phyloP scores from a whole-genome alignment of 768 basidiomycete genomes.

The Pholiota molesta region DNA sequence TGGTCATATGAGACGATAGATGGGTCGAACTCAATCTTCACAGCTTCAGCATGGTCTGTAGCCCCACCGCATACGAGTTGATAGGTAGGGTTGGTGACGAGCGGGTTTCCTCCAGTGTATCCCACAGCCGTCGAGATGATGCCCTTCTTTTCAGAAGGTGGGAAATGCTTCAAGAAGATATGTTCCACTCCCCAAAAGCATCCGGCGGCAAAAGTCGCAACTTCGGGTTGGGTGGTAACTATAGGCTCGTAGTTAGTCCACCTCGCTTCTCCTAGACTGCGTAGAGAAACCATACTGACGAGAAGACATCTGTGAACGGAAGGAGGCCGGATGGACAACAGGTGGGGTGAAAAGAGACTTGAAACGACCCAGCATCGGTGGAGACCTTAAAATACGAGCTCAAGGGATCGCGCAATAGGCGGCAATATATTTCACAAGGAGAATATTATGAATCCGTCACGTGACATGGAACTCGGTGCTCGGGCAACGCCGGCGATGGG shows the following conservation, averaged over 20 bases:
- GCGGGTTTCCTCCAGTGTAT: conserved; percentile 72
- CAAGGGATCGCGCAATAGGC: conserved; percentile 14
- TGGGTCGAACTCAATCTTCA: conserved; percentile 87
- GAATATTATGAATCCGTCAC: conserved; percentile 9
- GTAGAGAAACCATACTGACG: conserved; percentile 23
- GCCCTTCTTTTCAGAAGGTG: conserved; percentile 70
- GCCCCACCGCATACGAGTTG: conserved; percentile 74
- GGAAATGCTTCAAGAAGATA: conserved; percentile 81
- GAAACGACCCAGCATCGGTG: conserved; percentile 30
- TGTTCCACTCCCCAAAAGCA: conserved; percentile 91
- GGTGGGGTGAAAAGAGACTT: conserved; percentile 26
- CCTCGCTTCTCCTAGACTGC: neutral
- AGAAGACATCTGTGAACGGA: conserved; percentile 44
- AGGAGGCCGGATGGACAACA: conserved; percentile 38
- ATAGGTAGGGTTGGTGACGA: conserved; percentile 65
- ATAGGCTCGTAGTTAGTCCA: neutral
- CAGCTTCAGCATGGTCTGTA: conserved; percentile 89
- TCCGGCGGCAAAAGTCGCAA: conserved; percentile 58
- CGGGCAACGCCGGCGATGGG: neutral
- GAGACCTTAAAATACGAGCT: conserved; percentile 6
- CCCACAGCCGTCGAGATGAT: conserved; percentile 77
- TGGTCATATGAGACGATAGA: conserved; percentile 76
- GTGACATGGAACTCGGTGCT: neutral
- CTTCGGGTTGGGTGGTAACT: conserved; percentile 28
- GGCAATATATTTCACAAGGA: neutral